These are phyloP conservation scores for Carpinus fangiana DNA, from an alignment of 306 rosid species.

Conservation along the genomic window DNA sequence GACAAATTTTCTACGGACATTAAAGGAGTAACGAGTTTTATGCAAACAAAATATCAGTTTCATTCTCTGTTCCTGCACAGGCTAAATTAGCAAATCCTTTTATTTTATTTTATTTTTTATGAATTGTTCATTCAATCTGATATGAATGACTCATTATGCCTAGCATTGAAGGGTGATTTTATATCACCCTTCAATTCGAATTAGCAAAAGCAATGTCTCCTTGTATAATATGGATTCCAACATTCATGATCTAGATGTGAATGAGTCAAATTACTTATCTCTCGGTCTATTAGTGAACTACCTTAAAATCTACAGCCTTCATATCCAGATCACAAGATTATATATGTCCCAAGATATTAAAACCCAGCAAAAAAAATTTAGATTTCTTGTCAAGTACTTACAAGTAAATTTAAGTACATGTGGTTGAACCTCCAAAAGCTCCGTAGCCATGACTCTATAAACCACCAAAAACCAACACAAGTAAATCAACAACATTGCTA, in stretches of 20 bases:
- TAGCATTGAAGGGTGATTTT: too few species aligned
- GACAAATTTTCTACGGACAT: not conserved
- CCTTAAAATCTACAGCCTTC: not conserved
- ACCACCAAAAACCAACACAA: conserved; percentile 17
- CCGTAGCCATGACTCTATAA: conserved; percentile 51
- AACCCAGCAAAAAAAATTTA: not conserved
- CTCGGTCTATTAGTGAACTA: too few species aligned
- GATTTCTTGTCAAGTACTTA: conserved; percentile 32
- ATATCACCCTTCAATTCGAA: too few species aligned
- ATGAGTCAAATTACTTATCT: too few species aligned
- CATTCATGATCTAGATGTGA: too few species aligned
- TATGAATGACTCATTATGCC: too few species aligned
- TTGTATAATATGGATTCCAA: too few species aligned
- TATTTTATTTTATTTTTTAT: too few species aligned
- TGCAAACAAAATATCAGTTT: not conserved
- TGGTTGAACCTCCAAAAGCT: conserved; percentile 78
- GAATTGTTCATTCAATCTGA: too few species aligned
- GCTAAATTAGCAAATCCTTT: not conserved
- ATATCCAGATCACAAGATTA: not conserved
- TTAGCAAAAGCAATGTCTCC: too few species aligned
- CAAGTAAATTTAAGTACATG: conserved; percentile 72
- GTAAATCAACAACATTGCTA: not conserved
- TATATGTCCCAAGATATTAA: not conserved
- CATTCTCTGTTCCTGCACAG: not conserved
- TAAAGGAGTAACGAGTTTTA: not conserved